Conservation (phyloP, 2,329 filamentous ascomycete species). For the Fusarium proliferatum region DNA sequence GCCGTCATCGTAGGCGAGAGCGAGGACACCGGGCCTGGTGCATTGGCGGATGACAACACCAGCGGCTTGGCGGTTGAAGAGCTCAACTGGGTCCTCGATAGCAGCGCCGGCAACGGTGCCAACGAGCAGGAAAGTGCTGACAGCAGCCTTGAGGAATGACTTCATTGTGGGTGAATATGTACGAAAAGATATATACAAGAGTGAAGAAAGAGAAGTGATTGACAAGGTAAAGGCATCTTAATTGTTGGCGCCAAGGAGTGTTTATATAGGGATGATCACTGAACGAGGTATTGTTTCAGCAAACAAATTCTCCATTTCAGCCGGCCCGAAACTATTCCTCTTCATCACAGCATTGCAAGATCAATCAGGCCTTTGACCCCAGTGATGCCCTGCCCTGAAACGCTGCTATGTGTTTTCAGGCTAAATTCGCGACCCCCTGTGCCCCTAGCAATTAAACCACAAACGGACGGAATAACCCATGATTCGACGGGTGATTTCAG, state of each 20-base stretch:
- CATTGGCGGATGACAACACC: conserved; percentile 60
- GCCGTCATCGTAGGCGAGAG: conserved; percentile 66
- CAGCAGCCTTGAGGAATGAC: conserved; percentile 12
- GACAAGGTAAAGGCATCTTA: not conserved
- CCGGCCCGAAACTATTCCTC: not conserved
- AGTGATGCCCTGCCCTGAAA: not conserved
- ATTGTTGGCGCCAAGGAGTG: not conserved
- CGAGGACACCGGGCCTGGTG: conserved; percentile 56
- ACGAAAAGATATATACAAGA: not conserved
- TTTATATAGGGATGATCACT: conserved; percentile 12
- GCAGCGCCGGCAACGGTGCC: conserved; percentile 47
- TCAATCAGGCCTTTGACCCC: not conserved
- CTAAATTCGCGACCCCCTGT: conserved; percentile 10
- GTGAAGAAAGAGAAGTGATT: not conserved
- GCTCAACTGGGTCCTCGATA: conserved; percentile 50
- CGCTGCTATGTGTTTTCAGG: not conserved
- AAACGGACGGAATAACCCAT: not conserved
- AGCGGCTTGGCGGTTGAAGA: conserved; percentile 53
- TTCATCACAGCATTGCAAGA: not conserved
- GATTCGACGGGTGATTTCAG: not conserved
- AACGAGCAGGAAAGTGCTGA: conserved; percentile 37
- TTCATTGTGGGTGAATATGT: conserved; percentile 15
- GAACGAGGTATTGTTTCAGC: not conserved
- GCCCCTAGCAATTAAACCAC: not conserved
- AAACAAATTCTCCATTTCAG: not conserved